These are phyloP conservation scores for Colletotrichum sidae DNA, from an alignment of 2,329 filamentous ascomycete species.

Conservation along the genomic window DNA sequence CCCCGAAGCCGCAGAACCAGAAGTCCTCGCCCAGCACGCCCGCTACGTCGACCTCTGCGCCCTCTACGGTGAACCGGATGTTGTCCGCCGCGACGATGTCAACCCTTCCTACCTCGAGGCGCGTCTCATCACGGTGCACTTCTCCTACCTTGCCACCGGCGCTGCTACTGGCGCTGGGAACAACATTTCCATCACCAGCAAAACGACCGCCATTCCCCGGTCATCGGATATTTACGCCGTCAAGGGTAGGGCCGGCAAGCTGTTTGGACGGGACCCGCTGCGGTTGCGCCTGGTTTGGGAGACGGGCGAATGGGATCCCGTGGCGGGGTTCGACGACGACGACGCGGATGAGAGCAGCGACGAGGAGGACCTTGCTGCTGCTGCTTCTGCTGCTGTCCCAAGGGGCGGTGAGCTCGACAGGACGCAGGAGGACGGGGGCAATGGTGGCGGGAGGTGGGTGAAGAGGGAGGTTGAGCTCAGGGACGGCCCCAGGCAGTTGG, in stretches of 20 bases:
- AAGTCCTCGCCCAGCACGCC: constrained; percentile 73
- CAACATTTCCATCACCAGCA: constrained; percentile 39
- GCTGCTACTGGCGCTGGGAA: constrained; percentile 6
- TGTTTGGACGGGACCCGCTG: constrained; percentile 75
- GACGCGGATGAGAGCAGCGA: constrained; percentile 65
- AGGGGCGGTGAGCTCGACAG: constrained; percentile 36
- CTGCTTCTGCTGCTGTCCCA: constrained; percentile 43
- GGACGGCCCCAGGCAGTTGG: constrained; percentile 83
- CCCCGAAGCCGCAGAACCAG: constrained; percentile 61
- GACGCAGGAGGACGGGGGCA: constrained; percentile 42
- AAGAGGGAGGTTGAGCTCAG: constrained; percentile 83
- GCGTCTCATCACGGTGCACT: constrained; percentile 75
- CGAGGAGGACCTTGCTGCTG: constrained; percentile 58
- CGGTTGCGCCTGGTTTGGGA: constrained; percentile 81
- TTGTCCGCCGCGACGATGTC: constrained; percentile 67
- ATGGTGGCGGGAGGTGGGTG: constrained; percentile 71
- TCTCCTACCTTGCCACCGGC: constrained; percentile 47
- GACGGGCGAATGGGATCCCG: constrained; percentile 90
- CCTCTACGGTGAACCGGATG: constrained; percentile 77
- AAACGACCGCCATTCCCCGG: constrained; percentile 72
- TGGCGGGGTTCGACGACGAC: constrained; percentile 68
- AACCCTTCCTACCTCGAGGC: constrained; percentile 88
- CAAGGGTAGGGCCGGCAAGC: constrained; percentile 79
- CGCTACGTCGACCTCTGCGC: constrained; percentile 80
- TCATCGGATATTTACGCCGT: constrained; percentile 85